Conservation (phyloP, 2,329 filamentous ascomycete genomes). For the Aspergillus transmontanensis region DNA sequence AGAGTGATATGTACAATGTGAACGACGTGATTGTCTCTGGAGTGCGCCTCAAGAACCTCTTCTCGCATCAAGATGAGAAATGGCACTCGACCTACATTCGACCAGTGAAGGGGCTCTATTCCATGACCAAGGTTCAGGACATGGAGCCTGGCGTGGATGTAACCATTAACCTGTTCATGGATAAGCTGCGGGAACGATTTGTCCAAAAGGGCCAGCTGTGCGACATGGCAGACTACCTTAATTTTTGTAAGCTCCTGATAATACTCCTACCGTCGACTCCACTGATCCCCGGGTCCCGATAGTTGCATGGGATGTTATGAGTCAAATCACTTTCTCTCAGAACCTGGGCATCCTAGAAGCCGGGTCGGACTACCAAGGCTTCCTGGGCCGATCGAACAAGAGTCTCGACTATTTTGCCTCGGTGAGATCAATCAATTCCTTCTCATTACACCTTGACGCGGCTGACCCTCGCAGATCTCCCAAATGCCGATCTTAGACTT, state of each 20-base stretch:
- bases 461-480: constrained; percentile 19
- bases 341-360: not conserved
- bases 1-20: constrained; percentile 33
- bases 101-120: constrained; percentile 26
- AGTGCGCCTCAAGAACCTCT: constrained; percentile 29
- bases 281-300: not conserved
- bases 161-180: constrained; percentile 26
- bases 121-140: constrained; percentile 30
- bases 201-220: constrained; percentile 20
- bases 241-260: not conserved
- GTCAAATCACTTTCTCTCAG: not conserved
- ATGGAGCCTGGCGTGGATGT: constrained; percentile 31
- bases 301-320: constrained; percentile 3
- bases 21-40: constrained; percentile 30
- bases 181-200: constrained; percentile 26
- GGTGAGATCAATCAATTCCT: constrained; percentile 6
- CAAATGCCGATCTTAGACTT: constrained; percentile 25
- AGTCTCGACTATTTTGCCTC: constrained; percentile 27
- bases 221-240: not conserved
- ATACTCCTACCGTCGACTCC: not conserved
- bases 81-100: constrained; percentile 29
- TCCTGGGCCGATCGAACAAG: constrained; percentile 28
- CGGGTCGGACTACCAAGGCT: not conserved
- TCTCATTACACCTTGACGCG: not conserved
- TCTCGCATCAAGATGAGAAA: constrained; percentile 29